Evolutionary conservation across 495 filamentous ascomycete genomes (phyloP).

Genomic region (Hypomontagnella submonticulosa): DNA sequence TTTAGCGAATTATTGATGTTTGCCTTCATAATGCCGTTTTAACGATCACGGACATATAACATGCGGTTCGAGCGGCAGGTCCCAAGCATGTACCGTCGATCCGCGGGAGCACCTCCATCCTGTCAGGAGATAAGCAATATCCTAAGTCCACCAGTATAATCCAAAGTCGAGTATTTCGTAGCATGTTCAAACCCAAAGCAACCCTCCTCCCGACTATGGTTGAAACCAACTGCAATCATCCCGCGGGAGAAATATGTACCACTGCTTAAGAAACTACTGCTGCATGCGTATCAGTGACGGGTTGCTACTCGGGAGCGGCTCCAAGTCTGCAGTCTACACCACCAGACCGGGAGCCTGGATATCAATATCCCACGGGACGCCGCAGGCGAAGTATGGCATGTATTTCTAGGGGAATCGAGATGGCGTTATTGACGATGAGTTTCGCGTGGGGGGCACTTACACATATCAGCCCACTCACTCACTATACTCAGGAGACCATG

Average conservation of each 20-base stretch:
- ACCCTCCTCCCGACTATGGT: conserved; percentile 4
- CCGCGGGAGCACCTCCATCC: too few species aligned
- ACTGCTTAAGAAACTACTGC: neutral
- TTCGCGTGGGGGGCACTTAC: conserved; percentile 26
- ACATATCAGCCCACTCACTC: neutral
- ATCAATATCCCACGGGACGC: conserved; percentile 27
- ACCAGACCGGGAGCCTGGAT: conserved; percentile 39
- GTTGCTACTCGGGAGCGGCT: conserved; percentile 21
- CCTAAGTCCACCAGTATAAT: conserved; percentile 9
- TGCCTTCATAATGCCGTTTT: too few species aligned
- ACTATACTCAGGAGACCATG: neutral
- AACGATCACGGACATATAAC: too few species aligned
- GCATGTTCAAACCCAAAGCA: conserved; percentile 3
- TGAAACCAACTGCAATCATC: conserved; percentile 12
- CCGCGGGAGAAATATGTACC: conserved; percentile 3
- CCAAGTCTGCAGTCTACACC: conserved; percentile 14
- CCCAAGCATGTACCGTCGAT: too few species aligned
- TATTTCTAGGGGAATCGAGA: conserved; percentile 3
- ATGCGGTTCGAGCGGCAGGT: too few species aligned
- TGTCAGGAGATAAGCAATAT: conserved; percentile 15
- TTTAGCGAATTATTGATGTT: too few species aligned
- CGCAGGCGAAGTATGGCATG: conserved; percentile 8
- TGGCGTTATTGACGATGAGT: conserved; percentile 24
- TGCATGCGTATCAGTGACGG: conserved; percentile 18
- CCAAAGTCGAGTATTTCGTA: conserved; percentile 8